phyloP scores from a whole-genome alignment of 2,329 filamentous ascomycete genomes.

The Pyrenochaeta sp. region DNA sequence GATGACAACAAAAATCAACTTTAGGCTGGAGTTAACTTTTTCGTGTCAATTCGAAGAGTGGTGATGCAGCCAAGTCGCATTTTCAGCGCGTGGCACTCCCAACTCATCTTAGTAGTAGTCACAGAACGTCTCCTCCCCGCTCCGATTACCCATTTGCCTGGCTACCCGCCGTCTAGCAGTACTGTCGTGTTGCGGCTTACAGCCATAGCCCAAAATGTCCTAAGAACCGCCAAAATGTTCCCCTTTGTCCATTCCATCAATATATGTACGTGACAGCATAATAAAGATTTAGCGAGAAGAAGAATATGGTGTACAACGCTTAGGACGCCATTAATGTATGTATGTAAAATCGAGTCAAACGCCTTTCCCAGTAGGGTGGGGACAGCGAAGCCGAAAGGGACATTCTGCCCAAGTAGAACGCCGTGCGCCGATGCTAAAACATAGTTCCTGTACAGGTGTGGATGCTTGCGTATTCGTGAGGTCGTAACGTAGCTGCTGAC shows the following conservation, averaged over 20 bases:
- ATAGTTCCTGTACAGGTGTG: constrained; percentile 24
- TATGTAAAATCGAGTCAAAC: constrained; percentile 14
- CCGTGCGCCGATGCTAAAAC: constrained; percentile 31
- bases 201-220: constrained; percentile 5
- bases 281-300: constrained; percentile 18
- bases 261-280: constrained; percentile 43
- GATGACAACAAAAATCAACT: background rate
- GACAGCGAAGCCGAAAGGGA: background rate
- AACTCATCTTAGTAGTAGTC: constrained; percentile 13
- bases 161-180: constrained; percentile 15
- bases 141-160: constrained; percentile 1
- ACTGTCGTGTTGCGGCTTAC: constrained; percentile 3
- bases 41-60: constrained; percentile 13
- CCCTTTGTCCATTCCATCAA: constrained; percentile 7
- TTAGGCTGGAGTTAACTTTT: background rate
- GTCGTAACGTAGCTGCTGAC: constrained; percentile 33
- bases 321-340: constrained; percentile 26
- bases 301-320: constrained; percentile 31
- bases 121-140: background rate
- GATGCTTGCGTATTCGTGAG: constrained; percentile 33
- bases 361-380: background rate
- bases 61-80: constrained; percentile 19
- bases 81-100: constrained; percentile 17
- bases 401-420: constrained; percentile 15
- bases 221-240: constrained; percentile 1